A percentile compares a stretch with the other conserved stretches of the same genome.
phyloP scores from a whole-genome alignment of 176 grass and related monocot species.

The Carex littledalei region DNA sequence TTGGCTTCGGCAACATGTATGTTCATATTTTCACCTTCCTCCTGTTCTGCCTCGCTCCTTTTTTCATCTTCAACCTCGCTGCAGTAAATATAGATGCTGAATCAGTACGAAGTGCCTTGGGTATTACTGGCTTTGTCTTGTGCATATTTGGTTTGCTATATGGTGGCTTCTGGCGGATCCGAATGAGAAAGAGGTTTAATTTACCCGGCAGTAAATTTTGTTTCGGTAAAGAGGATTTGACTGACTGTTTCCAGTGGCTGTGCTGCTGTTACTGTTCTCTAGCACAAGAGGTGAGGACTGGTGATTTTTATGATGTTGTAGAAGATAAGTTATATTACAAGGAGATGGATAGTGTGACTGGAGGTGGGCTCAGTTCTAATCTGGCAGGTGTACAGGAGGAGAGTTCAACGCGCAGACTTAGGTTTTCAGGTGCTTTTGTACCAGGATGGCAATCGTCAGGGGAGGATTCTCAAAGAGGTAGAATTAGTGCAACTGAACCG shows the following conservation, averaged over 20 bases:
- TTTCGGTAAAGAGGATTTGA: slow-evolving; percentile 42
- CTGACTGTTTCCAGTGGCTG: slow-evolving; percentile 55
- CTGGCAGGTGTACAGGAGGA: slow-evolving; percentile 11
- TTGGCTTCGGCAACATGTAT: slow-evolving; percentile 74
- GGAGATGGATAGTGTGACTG: slow-evolving; percentile 15
- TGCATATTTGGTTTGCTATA: slow-evolving; percentile 58
- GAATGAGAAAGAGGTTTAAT: slow-evolving; percentile 61
- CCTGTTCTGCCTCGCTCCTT: slow-evolving; percentile 68
- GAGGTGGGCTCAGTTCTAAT: background rate
- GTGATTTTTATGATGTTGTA: slow-evolving; percentile 55
- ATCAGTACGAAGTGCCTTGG: slow-evolving; percentile 30
- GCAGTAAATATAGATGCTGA: slow-evolving; percentile 68
- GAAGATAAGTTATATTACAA: slow-evolving; percentile 21
- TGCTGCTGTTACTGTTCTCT: slow-evolving; percentile 62
- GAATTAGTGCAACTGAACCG: slow-evolving; percentile 1
- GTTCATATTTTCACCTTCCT: slow-evolving; percentile 65
- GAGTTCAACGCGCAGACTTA: slow-evolving; percentile 1
- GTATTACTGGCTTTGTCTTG: slow-evolving; percentile 46
- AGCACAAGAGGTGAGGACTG: slow-evolving; percentile 64
- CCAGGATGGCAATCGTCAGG: background rate
- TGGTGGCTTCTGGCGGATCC: slow-evolving; percentile 88
- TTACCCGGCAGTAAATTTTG: slow-evolving; percentile 42
- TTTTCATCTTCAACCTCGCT: slow-evolving; percentile 80
- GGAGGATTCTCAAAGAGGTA: background rate
- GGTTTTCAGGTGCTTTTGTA: slow-evolving; percentile 26